A percentile compares a stretch with the other conserved stretches of the same genome.
Evolutionary conservation across 208 protist species (phyloP).

Genomic region (Trypanosoma boissoni): DNA sequence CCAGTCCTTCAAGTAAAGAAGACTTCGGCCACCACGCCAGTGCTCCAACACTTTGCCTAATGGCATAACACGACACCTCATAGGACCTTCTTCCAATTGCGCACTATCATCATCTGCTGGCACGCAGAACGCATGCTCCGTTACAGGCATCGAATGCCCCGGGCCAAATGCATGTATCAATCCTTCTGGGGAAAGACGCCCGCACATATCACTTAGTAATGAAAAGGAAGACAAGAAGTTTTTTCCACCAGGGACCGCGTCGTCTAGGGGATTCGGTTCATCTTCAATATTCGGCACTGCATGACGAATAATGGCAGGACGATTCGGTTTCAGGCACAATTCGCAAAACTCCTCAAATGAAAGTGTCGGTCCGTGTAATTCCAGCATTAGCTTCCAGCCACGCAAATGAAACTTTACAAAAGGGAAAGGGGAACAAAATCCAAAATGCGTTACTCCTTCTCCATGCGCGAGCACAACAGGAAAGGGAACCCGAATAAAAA

Average conservation of each 20-base stretch:
- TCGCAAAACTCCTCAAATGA: slow-evolving; percentile 63
- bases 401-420: too few relatives aligned
- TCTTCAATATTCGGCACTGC: slow-evolving; percentile 13
- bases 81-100: background rate
- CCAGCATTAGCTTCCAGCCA: slow-evolving; percentile 27
- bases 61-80: slow-evolving; percentile 4
- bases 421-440: background rate
- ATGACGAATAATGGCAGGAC: slow-evolving; percentile 69
- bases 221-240: background rate
- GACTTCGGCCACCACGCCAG: slow-evolving; percentile 7
- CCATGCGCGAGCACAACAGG: background rate
- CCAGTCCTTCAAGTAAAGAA: slow-evolving; percentile 83
- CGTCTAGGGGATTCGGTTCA: background rate
- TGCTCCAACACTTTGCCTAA: slow-evolving; percentile 19
- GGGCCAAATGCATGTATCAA: slow-evolving; percentile 31
- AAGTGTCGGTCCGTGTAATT: slow-evolving; percentile 51
- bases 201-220: slow-evolving; percentile 12
- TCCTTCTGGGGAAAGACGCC: slow-evolving; percentile 25
- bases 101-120: background rate
- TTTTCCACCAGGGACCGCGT: too few relatives aligned
- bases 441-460: background rate
- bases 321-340: slow-evolving; percentile 56
- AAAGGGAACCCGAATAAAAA: too few relatives aligned
- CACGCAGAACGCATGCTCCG: slow-evolving; percentile 22
- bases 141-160: slow-evolving; percentile 38